Percentiles rank a stretch among this genome's conserved stretches.
phyloP scores from a whole-genome alignment of 2,329 filamentous ascomycete genomes.

The Aspergillus sp. region DNA sequence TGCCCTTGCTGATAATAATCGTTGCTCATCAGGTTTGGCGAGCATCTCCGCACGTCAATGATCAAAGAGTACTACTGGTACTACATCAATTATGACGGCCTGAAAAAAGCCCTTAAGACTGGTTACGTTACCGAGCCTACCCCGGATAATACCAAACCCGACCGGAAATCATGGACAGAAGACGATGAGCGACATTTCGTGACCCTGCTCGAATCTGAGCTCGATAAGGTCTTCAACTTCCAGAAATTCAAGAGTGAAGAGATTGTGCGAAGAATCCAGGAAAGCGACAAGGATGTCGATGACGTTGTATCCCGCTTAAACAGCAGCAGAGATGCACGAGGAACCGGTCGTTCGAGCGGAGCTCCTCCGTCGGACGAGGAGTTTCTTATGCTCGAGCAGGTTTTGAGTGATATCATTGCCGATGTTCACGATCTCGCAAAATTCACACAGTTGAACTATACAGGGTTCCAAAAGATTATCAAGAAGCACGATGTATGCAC shows the following conservation, averaged over 20 bases:
- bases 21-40: constrained; percentile 68
- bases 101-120: constrained; percentile 83
- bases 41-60: constrained; percentile 91
- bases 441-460: constrained; percentile 98
- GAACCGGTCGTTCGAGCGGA: constrained; percentile 31
- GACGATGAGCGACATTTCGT: constrained; percentile 91
- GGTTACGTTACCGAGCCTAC: constrained; percentile 58
- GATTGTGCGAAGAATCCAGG: constrained; percentile 85
- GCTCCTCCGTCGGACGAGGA: constrained; percentile 77
- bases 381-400: constrained; percentile 89
- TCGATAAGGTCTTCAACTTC: constrained; percentile 97
- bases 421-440: constrained; percentile 98
- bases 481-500: constrained; percentile 92
- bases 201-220: constrained; percentile 78
- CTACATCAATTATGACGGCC: constrained; percentile 95
- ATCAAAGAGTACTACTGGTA: constrained; percentile 98
- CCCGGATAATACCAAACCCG: constrained; percentile 47
- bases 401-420: constrained; percentile 95
- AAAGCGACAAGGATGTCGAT: constrained; percentile 84
- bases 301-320: constrained; percentile 78
- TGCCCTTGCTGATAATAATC: constrained; percentile 18
- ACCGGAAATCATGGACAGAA: constrained; percentile 74
- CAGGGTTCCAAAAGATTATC: constrained; percentile 99
- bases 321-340: constrained; percentile 46
- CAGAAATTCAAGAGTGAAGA: constrained; percentile 97